A percentile compares a stretch with the other conserved stretches of the same genome.
Conservation (phyloP, 2,329 filamentous ascomycete genomes). For the Fusarium penzigii region DNA sequence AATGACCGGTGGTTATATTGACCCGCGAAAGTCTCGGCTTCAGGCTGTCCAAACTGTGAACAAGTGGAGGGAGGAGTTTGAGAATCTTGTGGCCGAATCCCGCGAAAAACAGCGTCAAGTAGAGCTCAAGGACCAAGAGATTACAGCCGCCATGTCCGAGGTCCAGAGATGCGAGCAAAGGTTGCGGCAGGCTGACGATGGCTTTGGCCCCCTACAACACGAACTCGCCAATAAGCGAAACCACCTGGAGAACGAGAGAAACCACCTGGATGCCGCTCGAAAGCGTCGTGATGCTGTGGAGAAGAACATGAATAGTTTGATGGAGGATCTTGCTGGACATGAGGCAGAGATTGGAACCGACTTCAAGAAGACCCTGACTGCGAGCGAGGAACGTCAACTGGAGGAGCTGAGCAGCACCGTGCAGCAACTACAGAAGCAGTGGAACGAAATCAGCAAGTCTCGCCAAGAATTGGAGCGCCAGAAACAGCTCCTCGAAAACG, state of each 20-base stretch:
- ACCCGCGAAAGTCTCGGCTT: conserved; percentile 82
- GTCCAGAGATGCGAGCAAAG: conserved; percentile 81
- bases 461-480: conserved; percentile 76
- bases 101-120: conserved; percentile 68
- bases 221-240: conserved; percentile 76
- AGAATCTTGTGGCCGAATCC: conserved; percentile 64
- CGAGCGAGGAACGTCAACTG: conserved; percentile 80
- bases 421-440: conserved; percentile 74
- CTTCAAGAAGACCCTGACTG: conserved; percentile 87
- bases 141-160: conserved; percentile 83
- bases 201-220: conserved; percentile 76
- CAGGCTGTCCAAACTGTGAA: conserved; percentile 77
- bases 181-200: conserved; percentile 74
- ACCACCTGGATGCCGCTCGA: conserved; percentile 70
- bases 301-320: conserved; percentile 72
- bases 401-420: conserved; percentile 69
- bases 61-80: conserved; percentile 74
- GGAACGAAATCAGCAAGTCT: conserved; percentile 71
- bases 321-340: conserved; percentile 73
- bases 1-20: conserved; percentile 91
- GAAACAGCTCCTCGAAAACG: conserved; percentile 82
- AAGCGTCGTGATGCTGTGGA: conserved; percentile 68
- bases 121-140: conserved; percentile 81
- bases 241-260: conserved; percentile 71
- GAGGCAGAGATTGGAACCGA: conserved; percentile 80